Percentiles rank a stretch among this genome's conserved stretches.
phyloP scores from a whole-genome alignment of 202 grass and related monocot genomes.

The Sporobolus alterniflorus region DNA sequence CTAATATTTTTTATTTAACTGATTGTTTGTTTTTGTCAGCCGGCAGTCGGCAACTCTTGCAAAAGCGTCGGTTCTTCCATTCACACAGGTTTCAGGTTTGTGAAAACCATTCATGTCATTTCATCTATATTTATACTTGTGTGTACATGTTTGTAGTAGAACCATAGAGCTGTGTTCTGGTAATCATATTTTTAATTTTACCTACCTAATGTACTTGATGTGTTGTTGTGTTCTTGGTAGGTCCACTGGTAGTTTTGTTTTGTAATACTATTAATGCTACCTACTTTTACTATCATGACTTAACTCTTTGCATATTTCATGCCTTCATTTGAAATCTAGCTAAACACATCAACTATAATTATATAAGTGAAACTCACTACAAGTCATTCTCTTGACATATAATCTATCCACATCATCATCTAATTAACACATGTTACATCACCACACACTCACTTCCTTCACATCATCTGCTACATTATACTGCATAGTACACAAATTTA shows the following conservation, averaged over 20 bases:
- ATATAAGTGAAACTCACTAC: too few species aligned
- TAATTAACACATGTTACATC: too few species aligned
- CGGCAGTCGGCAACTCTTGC: slow-evolving; percentile 85
- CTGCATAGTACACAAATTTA: too few species aligned
- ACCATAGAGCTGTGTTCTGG: background rate
- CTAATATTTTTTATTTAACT: slow-evolving; percentile 1
- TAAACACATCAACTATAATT: too few species aligned
- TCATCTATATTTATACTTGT: background rate
- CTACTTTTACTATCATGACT: slow-evolving; percentile 1
- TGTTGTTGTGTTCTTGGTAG: background rate
- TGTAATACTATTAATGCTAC: background rate
- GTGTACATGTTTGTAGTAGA: background rate
- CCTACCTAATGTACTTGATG: background rate
- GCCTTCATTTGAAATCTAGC: slow-evolving; percentile 34
- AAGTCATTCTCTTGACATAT: too few species aligned
- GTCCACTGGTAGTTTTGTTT: background rate
- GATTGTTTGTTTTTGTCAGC: slow-evolving; percentile 41
- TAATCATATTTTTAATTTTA: background rate
- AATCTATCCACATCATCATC: too few species aligned
- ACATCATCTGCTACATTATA: too few species aligned
- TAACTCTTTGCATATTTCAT: slow-evolving; percentile 13
- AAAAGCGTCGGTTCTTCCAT: slow-evolving; percentile 97
- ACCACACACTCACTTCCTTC: too few species aligned
- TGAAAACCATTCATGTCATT: background rate
- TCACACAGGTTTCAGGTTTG: slow-evolving; percentile 97